Base-by-base conservation (phyloP, 805 yeast genomes). In the Cyberlindnera subsufficiens region DNA sequence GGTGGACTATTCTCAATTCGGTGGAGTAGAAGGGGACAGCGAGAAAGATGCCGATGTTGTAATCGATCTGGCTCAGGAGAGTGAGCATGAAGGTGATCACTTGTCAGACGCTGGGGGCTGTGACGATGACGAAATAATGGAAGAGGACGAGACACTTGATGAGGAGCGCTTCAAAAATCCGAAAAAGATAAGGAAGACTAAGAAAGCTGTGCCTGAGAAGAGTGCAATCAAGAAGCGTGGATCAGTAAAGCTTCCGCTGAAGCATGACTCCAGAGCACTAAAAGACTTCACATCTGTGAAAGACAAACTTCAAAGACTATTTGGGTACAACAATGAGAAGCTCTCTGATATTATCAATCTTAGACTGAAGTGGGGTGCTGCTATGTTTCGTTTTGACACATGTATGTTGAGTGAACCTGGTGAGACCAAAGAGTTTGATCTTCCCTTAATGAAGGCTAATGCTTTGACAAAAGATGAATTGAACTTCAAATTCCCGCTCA, bases 331-430 rank as follows among this genome's bases (percentile, higher is more conserved):
- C 49, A 68, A 66, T 31, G 58, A 57, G 1, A 68, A 68, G 40
- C 65, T 76, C 34, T 58, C 72, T 10, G 58, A 60, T 15, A 59
- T 76, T 3, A 60, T 75, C 4, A 59, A 67, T 19, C 65, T 71
- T 31, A 73, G 82, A 44, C 67, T 64, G 15, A 62, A 60, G 4
- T 81, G 83, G 78, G 78, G 76, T 30, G 59, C 59, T 1, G 59
- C 65, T 22, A 47, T 76, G 32, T 78, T 78, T 46, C 63, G 60
- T 51, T 56, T 77, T 52, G 64, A 68, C 25, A 61, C 65, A 32
- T 50, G 58, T 5, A 46, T 56, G 39, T 45, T 71, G 16, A 42
- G 51, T 32, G 42, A 41, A 1, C 52, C 57, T n/a, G 5, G 35
- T n/a, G 50, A 52, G 20, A 27, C 15, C 4, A 37, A 44, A 8